Evolutionary conservation across 1,284 basidiomycete species (phyloP), one percentile per base, ranked within the genome.

Genomic region (Gymnopus androsaceus): DNA sequence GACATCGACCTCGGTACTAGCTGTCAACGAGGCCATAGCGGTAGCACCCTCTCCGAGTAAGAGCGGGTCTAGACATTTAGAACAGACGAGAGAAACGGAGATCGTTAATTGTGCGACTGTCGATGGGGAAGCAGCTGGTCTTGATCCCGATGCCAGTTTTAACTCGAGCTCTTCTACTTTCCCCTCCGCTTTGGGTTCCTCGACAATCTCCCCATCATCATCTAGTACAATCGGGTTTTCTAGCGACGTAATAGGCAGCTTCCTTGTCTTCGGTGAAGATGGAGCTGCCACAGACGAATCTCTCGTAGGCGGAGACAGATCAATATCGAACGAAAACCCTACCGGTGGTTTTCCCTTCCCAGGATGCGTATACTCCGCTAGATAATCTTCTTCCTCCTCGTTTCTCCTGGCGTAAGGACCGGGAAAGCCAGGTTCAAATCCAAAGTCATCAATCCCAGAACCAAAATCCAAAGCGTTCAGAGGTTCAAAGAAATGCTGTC

Each of bases 281-380:
- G 34, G 3, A n/a, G 49, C 14, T 17, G 12, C 11, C 5, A 8
- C 14, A 19, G 23, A n/a, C n/a, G n/a, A n/a, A n/a, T n/a, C 23
- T 7, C 8, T 6, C 6, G 9, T 2, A n/a, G 36, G 15, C 4
- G 63, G 41, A 7, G 62, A 48, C 14, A 59, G 40, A 33, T 76
- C 77, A 67, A 91, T 90, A 64, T 88, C 79, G 63, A 78, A 79
- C 0, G 83, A 82, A 65, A 86, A 91, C 2, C 86, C 87, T n/a
- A n/a, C n/a, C n/a, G n/a, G n/a, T 30, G 82, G 69, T 17, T 77
- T 71, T 4, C 79, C 71, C 11, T 69, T 70, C 8, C 66, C 65
- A 2, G 85, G 79, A 65, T 91, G 88, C 0, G 89, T 91, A 67
- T 83, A 90, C 11, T 72, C 72, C 2, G 72, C 67, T 59, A 77